A percentile compares a stretch with the other conserved stretches of the same genome.
Conservation (phyloP, 164 flowering plant genomes). For the Liriodendron chinense region DNA sequence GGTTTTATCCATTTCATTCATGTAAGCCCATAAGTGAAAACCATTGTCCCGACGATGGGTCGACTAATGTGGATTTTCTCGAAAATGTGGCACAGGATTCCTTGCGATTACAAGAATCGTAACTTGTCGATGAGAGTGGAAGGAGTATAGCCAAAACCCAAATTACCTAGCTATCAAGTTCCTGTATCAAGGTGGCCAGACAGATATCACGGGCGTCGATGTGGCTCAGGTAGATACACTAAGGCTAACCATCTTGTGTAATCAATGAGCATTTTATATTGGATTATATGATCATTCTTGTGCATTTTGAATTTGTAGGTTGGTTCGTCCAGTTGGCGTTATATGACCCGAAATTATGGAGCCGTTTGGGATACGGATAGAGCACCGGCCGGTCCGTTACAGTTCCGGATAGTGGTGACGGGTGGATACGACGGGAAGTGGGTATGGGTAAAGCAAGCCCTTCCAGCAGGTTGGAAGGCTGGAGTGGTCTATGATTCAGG, state of each 20-base stretch:
- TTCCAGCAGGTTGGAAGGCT: conserved; percentile 76
- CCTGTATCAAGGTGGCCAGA: conserved; percentile 90
- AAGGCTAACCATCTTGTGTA: background rate
- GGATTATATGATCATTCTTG: no score
- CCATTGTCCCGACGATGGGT: no score
- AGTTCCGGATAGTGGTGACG: conserved; percentile 64
- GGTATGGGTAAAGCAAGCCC: conserved; percentile 53
- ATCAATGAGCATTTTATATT: background rate
- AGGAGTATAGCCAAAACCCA: conserved; percentile 71
- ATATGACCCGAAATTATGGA: conserved; percentile 58
- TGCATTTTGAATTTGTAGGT: conserved; percentile 32
- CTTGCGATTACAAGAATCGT: conserved; percentile 67
- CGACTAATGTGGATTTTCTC: background rate
- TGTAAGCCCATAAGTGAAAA: no score
- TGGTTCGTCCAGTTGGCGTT: conserved; percentile 60
- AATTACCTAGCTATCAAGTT: conserved; percentile 65
- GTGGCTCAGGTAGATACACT: conserved; percentile 50
- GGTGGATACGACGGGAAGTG: conserved; percentile 69
- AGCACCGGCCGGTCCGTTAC: conserved; percentile 66
- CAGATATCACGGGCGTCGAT: conserved; percentile 60
- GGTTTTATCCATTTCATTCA: no score
- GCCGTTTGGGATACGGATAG: conserved; percentile 75
- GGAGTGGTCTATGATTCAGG: conserved; percentile 63
- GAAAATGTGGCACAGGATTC: conserved; percentile 44
- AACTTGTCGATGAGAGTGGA: conserved; percentile 74